Conservation (phyloP, 2,329 filamentous ascomycete species). For the Aspergillus luchuensis region DNA sequence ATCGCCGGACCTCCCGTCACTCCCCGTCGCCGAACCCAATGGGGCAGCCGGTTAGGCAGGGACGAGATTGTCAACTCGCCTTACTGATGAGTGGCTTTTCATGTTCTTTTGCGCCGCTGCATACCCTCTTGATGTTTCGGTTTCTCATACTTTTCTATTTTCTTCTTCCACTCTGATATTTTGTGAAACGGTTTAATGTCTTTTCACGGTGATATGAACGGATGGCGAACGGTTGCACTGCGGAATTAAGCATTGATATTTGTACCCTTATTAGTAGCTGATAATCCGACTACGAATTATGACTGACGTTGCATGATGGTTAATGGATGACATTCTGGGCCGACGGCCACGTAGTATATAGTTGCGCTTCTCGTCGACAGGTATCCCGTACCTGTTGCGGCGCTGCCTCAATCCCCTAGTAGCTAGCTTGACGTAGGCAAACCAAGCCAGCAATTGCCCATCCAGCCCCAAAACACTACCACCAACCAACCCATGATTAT, state of each 20-base stretch:
- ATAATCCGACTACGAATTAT: constrained; percentile 17
- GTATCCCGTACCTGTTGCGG: neutral
- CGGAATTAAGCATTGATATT: neutral
- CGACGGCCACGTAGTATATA: neutral
- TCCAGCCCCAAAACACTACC: neutral
- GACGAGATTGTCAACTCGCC: constrained; percentile 82
- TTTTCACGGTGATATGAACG: neutral
- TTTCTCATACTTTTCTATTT: constrained; percentile 2
- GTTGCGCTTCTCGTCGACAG: neutral
- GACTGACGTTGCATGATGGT: neutral
- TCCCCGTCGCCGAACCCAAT: constrained; percentile 43
- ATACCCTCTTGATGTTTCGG: constrained; percentile 30
- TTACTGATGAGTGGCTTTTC: constrained; percentile 46
- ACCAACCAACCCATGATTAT: neutral
- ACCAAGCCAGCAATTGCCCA: neutral
- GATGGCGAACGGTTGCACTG: constrained; percentile 6
- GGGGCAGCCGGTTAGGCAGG: constrained; percentile 59
- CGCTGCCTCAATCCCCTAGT: neutral
- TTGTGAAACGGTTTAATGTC: constrained; percentile 1
- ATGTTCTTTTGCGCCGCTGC: constrained; percentile 22
- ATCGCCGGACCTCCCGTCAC: constrained; percentile 66
- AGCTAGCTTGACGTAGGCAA: neutral
- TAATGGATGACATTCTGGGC: neutral
- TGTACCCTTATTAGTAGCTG: constrained; percentile 9
- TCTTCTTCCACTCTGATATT: constrained; percentile 5